phyloP scores from a whole-genome alignment of 169 alveolate species.

The Plasmodium yoelii region DNA sequence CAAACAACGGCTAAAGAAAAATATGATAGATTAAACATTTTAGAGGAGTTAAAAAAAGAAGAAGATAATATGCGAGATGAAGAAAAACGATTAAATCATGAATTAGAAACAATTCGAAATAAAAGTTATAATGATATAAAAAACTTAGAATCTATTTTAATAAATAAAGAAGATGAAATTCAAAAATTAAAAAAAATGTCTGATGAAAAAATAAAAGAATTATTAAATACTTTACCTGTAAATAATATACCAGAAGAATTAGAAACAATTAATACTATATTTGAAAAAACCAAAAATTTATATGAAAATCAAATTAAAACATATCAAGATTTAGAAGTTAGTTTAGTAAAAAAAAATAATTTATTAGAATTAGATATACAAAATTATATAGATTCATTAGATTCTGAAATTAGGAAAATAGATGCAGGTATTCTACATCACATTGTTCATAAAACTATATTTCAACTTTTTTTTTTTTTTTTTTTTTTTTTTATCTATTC shows the following conservation, averaged over 20 bases:
- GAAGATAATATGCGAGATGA: slow-evolving; percentile 52
- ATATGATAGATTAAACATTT: not conserved
- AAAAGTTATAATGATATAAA: slow-evolving; percentile 46
- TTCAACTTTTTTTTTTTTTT: not conserved
- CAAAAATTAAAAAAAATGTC: slow-evolving; percentile 26
- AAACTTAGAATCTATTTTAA: slow-evolving; percentile 15
- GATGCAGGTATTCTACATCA: slow-evolving; percentile 11
- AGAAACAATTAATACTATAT: slow-evolving; percentile 44
- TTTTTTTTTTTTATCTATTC: not conserved
- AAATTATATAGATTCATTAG: slow-evolving; percentile 44
- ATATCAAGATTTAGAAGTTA: slow-evolving; percentile 56
- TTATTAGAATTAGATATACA: slow-evolving; percentile 44
- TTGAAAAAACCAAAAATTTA: slow-evolving; percentile 61
- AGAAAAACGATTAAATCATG: slow-evolving; percentile 63
- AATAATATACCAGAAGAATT: slow-evolving; percentile 43
- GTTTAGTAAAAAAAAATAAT: slow-evolving; percentile 36
- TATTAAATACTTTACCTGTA: slow-evolving; percentile 33
- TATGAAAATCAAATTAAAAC: slow-evolving; percentile 53
- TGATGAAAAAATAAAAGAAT: slow-evolving; percentile 28
- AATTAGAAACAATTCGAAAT: slow-evolving; percentile 43
- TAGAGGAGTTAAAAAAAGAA: slow-evolving; percentile 55
- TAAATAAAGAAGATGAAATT: slow-evolving; percentile 54
- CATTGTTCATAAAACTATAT: not conserved
- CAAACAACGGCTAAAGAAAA: slow-evolving; percentile 69
- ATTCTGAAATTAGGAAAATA: slow-evolving; percentile 20